Evolutionary conservation across 805 yeast genomes (phyloP).

Genomic region (Cyberlindnera bimundalis): DNA sequence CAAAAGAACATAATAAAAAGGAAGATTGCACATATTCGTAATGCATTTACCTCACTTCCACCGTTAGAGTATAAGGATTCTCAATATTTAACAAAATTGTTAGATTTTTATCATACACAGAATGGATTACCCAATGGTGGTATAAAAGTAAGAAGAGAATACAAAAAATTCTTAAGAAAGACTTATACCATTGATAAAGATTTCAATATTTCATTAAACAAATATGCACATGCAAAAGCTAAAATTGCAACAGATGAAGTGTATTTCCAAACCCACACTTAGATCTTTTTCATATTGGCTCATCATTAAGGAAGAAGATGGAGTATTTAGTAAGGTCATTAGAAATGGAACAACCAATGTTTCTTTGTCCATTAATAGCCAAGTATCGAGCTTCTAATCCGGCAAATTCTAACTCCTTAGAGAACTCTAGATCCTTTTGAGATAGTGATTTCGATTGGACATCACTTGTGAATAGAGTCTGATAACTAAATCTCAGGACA

Average conservation of each 20-base stretch:
- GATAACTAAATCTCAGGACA: not conserved
- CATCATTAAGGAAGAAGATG: slow-evolving; percentile 11
- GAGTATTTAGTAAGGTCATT: slow-evolving; percentile 28
- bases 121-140: not conserved
- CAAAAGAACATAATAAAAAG: slow-evolving; percentile 21
- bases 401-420: slow-evolving; percentile 4
- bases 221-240: slow-evolving; percentile 20
- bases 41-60: slow-evolving; percentile 15
- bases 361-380: slow-evolving; percentile 28
- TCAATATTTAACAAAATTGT: slow-evolving; percentile 13
- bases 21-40: slow-evolving; percentile 22
- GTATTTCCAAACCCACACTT: slow-evolving; percentile 3
- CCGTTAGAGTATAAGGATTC: slow-evolving; percentile 22
- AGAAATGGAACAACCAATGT: slow-evolving; percentile 38
- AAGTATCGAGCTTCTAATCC: slow-evolving; percentile 27
- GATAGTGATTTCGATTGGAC: not conserved
- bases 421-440: not conserved
- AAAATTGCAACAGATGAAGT: slow-evolving; percentile 4
- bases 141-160: slow-evolving; percentile 18
- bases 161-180: slow-evolving; percentile 23
- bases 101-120: slow-evolving; percentile 13
- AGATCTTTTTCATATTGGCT: not conserved
- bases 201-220: slow-evolving; percentile 14
- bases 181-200: slow-evolving; percentile 21
- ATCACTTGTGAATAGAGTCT: not conserved